These are phyloP conservation scores for Melampsora larici-populina DNA, from an alignment of 1,284 basidiomycete species.

Conservation along the genomic window DNA sequence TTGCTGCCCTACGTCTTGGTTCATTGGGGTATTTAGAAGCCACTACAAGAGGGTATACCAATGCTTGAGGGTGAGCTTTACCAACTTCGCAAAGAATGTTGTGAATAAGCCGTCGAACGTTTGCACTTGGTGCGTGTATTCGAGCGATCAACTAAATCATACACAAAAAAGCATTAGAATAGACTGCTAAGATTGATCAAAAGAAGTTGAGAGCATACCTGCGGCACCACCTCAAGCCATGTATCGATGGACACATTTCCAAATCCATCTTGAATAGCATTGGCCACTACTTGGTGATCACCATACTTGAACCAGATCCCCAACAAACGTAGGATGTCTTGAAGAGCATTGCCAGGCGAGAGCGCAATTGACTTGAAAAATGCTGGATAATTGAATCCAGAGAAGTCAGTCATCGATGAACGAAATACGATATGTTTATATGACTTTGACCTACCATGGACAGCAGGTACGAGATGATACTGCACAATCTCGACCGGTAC, in stretches of 20 bases:
- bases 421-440: neutral
- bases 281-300: slow-evolving; percentile 80
- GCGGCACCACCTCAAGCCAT: slow-evolving; percentile 98
- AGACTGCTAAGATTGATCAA: too few species aligned
- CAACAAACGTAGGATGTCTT: slow-evolving; percentile 88
- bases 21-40: slow-evolving; percentile 91
- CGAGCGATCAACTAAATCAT: slow-evolving; percentile 83
- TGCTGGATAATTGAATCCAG: slow-evolving; percentile 57
- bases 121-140: slow-evolving; percentile 86
- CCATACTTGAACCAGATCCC: slow-evolving; percentile 99
- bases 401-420: neutral
- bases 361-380: slow-evolving; percentile 95
- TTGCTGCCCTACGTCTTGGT: slow-evolving; percentile 76
- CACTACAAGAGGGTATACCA: slow-evolving; percentile 97
- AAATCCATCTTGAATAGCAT: slow-evolving; percentile 85
- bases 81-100: slow-evolving; percentile 88
- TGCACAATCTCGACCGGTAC: slow-evolving; percentile 70
- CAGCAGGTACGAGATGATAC: slow-evolving; percentile 85
- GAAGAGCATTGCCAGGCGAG: slow-evolving; percentile 83
- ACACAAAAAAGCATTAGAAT: neutral
- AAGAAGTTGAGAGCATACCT: slow-evolving; percentile 60
- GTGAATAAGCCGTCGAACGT: slow-evolving; percentile 86
- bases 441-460: slow-evolving; percentile 67
- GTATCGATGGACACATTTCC: slow-evolving; percentile 89
- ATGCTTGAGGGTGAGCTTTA: slow-evolving; percentile 91